A percentile compares a stretch with the other conserved stretches of the same genome.
phyloP scores from a whole-genome alignment of 768 basidiomycete species.

The Russula lepida region DNA sequence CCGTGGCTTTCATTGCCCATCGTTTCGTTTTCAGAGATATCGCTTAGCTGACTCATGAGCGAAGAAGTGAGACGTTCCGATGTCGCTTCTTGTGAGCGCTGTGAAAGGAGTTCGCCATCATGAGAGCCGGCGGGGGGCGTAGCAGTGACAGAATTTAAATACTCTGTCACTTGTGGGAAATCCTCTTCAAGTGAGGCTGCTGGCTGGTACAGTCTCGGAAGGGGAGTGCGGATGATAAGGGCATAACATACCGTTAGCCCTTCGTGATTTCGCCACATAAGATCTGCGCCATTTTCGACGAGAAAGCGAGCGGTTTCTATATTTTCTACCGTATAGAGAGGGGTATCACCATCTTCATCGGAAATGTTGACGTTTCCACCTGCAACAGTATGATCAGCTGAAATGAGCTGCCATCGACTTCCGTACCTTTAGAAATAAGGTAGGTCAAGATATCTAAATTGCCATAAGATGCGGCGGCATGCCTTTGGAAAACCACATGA shows the following conservation, averaged over 20 bases:
- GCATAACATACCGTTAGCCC: conserved; percentile 57
- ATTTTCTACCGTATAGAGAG: conserved; percentile 83
- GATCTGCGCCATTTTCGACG: conserved; percentile 65
- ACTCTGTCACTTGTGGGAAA: conserved; percentile 57
- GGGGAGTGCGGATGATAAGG: neutral
- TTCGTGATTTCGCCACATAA: conserved; percentile 55
- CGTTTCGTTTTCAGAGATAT: conserved; percentile 53
- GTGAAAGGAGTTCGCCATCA: conserved; percentile 38
- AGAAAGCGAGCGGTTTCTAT: conserved; percentile 70
- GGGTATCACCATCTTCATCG: conserved; percentile 86
- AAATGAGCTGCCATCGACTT: neutral
- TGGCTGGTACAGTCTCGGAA: conserved; percentile 38
- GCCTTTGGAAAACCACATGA: conserved; percentile 40
- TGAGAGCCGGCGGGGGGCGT: conserved; percentile 22
- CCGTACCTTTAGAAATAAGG: conserved; percentile 60
- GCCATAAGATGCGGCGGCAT: conserved; percentile 90
- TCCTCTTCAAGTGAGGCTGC: conserved; percentile 64
- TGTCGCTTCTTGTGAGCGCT: conserved; percentile 57
- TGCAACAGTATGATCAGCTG: conserved; percentile 22
- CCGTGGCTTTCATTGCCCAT: conserved; percentile 56
- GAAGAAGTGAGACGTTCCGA: conserved; percentile 63
- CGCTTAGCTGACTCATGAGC: conserved; percentile 56
- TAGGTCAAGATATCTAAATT: conserved; percentile 70
- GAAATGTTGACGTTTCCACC: conserved; percentile 84
- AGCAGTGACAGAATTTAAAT: conserved; percentile 38